Evolutionary conservation across 139 green algal species (phyloP).

Genomic region (Micractinium conductrix): DNA sequence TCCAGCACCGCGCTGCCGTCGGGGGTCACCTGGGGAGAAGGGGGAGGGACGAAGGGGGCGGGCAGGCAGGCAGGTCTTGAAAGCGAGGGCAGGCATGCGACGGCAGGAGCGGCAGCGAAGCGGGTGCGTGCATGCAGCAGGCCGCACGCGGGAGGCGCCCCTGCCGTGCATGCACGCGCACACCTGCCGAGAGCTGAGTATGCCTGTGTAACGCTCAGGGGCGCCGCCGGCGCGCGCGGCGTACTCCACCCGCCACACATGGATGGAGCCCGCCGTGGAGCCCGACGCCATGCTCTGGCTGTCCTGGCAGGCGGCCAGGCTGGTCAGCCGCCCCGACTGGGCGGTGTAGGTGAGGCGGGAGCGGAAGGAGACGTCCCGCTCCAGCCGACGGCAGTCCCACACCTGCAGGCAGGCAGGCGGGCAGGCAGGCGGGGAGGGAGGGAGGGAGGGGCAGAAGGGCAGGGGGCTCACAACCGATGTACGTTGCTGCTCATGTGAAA

Average conservation of each 20-base stretch:
- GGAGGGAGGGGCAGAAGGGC: background rate
- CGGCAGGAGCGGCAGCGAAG: too few relatives aligned
- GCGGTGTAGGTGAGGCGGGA: slow-evolving; percentile 83
- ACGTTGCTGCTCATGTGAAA: too few relatives aligned
- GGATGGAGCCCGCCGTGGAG: slow-evolving; percentile 72
- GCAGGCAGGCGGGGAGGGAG: background rate
- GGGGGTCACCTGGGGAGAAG: slow-evolving; percentile 44
- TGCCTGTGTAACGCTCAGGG: slow-evolving; percentile 69
- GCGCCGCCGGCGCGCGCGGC: slow-evolving; percentile 45
- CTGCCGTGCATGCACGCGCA: background rate
- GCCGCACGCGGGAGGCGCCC: background rate
- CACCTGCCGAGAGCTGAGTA: slow-evolving; percentile 33
- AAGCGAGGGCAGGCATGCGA: too few relatives aligned
- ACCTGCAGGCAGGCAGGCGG: slow-evolving; percentile 52
- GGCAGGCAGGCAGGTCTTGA: background rate
- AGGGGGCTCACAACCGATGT: too few relatives aligned
- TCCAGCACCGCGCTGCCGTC: slow-evolving; percentile 65
- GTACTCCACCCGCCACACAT: slow-evolving; percentile 90
- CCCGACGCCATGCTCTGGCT: slow-evolving; percentile 68
- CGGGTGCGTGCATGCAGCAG: too few relatives aligned
- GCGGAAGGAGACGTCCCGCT: slow-evolving; percentile 89
- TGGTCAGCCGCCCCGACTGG: slow-evolving; percentile 55
- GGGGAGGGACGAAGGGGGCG: background rate
- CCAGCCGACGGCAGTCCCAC: slow-evolving; percentile 90
- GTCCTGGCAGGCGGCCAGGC: slow-evolving; percentile 60